Evolutionary conservation across 1,139 yeast genomes (phyloP).

Genomic region (Blastobotrys illinoisensis): DNA sequence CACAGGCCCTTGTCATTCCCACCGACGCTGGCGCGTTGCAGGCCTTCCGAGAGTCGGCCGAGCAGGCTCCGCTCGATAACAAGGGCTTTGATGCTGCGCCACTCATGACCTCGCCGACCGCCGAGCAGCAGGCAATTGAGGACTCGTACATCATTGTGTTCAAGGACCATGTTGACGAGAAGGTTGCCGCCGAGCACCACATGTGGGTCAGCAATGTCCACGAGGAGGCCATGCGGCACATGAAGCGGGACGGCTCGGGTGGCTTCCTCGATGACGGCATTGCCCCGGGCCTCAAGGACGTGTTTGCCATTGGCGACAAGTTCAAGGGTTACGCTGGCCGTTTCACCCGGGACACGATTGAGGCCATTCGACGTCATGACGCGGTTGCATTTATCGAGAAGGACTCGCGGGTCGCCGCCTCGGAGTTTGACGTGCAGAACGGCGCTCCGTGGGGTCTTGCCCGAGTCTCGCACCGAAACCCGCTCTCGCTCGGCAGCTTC

Average conservation of each 20-base stretch:
- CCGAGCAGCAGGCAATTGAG: slow-evolving; percentile 50
- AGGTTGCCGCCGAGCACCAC: slow-evolving; percentile 55
- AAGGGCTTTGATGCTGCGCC: slow-evolving; percentile 34
- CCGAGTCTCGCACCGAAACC: slow-evolving; percentile 84
- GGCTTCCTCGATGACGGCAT: slow-evolving; percentile 41
- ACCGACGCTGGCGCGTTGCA: slow-evolving; percentile 24
- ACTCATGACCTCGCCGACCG: slow-evolving; percentile 38
- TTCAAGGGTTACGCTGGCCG: slow-evolving; percentile 49
- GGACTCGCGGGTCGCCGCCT: slow-evolving; percentile 62
- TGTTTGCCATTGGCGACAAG: slow-evolving; percentile 51
- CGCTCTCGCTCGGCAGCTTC: slow-evolving; percentile 68
- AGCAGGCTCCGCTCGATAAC: slow-evolving; percentile 8
- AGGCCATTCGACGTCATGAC: slow-evolving; percentile 66
- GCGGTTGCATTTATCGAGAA: slow-evolving; percentile 67
- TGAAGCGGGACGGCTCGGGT: slow-evolving; percentile 30
- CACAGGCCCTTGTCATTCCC: slow-evolving; percentile 64
- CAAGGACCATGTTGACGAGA: slow-evolving; percentile 52
- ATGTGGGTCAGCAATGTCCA: slow-evolving; percentile 54
- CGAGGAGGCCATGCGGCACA: slow-evolving; percentile 30
- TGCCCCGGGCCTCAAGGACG: slow-evolving; percentile 54
- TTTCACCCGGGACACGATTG: slow-evolving; percentile 66
- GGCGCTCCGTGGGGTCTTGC: slow-evolving; percentile 98
- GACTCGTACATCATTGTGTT: slow-evolving; percentile 75
- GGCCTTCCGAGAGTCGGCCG: slow-evolving; percentile 23
- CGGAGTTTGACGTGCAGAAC: slow-evolving; percentile 56